Conservation (phyloP, 2,329 filamentous ascomycete genomes). For the Apiospora saccharicola region DNA sequence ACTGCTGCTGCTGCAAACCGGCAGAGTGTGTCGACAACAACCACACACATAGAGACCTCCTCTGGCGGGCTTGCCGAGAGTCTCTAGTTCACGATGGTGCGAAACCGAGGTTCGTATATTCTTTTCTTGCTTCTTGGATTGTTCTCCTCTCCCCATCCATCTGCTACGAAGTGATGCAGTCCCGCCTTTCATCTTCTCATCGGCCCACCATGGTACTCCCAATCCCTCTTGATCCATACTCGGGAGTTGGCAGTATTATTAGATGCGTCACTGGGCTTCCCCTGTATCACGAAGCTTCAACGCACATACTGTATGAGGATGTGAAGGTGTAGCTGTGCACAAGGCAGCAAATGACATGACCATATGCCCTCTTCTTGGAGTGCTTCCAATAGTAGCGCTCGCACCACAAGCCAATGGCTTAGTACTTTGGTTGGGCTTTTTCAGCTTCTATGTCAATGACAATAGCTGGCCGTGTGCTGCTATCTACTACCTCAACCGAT, state of each 20-base stretch:
- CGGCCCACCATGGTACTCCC: slow-evolving; percentile 14
- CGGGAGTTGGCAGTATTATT: slow-evolving; percentile 19
- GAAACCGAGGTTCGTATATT: slow-evolving; percentile 60
- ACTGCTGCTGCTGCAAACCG: neutral
- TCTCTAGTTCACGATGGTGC: slow-evolving; percentile 53
- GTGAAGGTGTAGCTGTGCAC: slow-evolving; percentile 1
- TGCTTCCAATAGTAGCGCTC: neutral
- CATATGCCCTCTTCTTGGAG: neutral
- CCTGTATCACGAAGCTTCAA: slow-evolving; percentile 15
- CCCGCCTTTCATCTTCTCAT: slow-evolving; percentile 18
- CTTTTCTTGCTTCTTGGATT: slow-evolving; percentile 28
- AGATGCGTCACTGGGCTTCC: slow-evolving; percentile 18
- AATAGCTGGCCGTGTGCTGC: neutral
- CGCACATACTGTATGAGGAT: neutral
- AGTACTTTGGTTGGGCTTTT: neutral
- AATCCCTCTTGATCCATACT: slow-evolving; percentile 9
- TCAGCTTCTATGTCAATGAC: slow-evolving; percentile 7
- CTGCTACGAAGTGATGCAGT: slow-evolving; percentile 25
- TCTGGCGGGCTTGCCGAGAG: slow-evolving; percentile 9
- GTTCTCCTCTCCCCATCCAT: slow-evolving; percentile 25
- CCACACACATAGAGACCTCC: neutral
- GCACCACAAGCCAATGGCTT: slow-evolving; percentile 15
- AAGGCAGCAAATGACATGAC: slow-evolving; percentile 8
- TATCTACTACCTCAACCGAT: neutral
- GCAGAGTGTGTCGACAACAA: slow-evolving; percentile 8